These are phyloP conservation scores for Geotrichum citri-aurantii DNA, from an alignment of 1,139 yeast species.

Conservation along the genomic window DNA sequence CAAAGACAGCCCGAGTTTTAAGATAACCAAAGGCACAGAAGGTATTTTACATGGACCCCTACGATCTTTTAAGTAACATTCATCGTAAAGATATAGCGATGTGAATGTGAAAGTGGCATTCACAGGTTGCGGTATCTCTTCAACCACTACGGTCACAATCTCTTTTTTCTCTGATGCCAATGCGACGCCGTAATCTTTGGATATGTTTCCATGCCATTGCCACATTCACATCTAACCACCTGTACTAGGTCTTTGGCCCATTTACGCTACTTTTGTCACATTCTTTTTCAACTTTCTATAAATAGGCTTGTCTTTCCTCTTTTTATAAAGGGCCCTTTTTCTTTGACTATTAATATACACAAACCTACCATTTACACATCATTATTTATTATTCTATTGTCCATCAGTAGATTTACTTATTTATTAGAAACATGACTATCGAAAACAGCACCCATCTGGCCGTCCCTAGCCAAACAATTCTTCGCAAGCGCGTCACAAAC, in stretches of 20 bases:
- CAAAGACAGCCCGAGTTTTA: neutral
- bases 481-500: constrained; percentile 14
- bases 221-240: neutral
- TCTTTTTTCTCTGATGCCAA: neutral
- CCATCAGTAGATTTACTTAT: neutral
- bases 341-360: neutral
- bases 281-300: neutral
- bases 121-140: neutral
- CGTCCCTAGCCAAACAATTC: constrained; percentile 12
- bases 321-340: neutral
- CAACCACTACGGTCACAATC: neutral
- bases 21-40: neutral
- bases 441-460: neutral
- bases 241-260: neutral
- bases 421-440: neutral
- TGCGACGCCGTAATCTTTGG: neutral
- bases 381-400: neutral
- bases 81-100: neutral
- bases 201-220: neutral
- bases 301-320: neutral
- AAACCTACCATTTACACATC: neutral
- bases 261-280: neutral
- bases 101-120: neutral
- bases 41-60: neutral
- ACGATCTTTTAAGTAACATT: neutral